phyloP scores from a whole-genome alignment of 148 eudicot genomes.

The Beta vulgaris region DNA sequence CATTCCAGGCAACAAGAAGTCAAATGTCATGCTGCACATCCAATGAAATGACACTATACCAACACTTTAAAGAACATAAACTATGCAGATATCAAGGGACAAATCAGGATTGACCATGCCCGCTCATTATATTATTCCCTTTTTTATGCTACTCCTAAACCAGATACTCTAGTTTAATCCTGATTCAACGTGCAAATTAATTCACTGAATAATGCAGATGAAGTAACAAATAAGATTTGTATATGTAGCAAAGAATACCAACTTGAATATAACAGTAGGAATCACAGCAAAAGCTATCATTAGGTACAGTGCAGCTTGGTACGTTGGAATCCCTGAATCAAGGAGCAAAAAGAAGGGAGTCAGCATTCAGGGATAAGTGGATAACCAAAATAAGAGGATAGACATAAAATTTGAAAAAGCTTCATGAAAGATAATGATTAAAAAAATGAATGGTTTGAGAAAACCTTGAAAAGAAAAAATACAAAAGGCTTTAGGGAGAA shows the following conservation, averaged over 20 bases:
- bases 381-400: too few relatives aligned
- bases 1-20: background rate
- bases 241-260: background rate
- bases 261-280: slow-evolving; percentile 51
- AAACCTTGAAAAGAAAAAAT: too few relatives aligned
- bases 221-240: background rate
- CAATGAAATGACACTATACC: background rate
- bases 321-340: slow-evolving; percentile 36
- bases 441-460: too few relatives aligned
- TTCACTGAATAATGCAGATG: slow-evolving; percentile 5
- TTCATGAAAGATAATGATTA: too few relatives aligned
- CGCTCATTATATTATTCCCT: background rate
- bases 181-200: background rate
- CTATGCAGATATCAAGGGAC: background rate
- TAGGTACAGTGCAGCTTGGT: slow-evolving; percentile 36
- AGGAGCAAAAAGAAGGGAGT: slow-evolving; percentile 2
- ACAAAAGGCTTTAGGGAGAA: too few relatives aligned
- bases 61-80: background rate
- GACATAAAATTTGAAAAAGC: background rate
- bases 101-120: background rate
- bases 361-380: background rate
- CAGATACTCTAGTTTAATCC: background rate
- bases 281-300: slow-evolving; percentile 45
- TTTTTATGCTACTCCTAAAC: background rate
- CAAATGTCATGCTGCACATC: slow-evolving; percentile 20